These are phyloP conservation scores for Xylariales sp. DNA, from an alignment of 2,329 filamentous ascomycete genomes.

Conservation along the genomic window DNA sequence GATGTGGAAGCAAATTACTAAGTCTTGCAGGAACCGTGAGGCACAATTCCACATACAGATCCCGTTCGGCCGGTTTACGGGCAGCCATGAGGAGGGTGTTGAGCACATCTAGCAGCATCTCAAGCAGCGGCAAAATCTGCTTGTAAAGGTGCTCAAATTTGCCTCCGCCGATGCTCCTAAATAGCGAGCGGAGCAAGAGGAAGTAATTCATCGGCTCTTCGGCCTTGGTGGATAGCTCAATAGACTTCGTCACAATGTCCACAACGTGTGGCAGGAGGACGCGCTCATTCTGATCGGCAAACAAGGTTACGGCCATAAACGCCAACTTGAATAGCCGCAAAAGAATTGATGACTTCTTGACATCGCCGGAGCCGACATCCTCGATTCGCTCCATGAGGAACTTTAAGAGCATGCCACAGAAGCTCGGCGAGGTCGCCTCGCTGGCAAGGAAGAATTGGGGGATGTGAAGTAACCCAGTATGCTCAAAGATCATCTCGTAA, in stretches of 20 bases:
- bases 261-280: constrained; percentile 94
- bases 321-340: constrained; percentile 94
- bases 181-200: constrained; percentile 83
- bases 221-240: constrained; percentile 90
- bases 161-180: constrained; percentile 93
- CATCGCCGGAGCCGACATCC: constrained; percentile 87
- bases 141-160: constrained; percentile 98
- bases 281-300: constrained; percentile 90
- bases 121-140: constrained; percentile 89
- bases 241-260: constrained; percentile 95
- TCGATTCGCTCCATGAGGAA: constrained; percentile 97
- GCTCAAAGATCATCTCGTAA: constrained; percentile 97
- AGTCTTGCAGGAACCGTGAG: constrained; percentile 91
- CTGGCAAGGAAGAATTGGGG: constrained; percentile 99
- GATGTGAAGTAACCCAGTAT: constrained; percentile 88
- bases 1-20: constrained; percentile 89
- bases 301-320: constrained; percentile 98
- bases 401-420: constrained; percentile 95
- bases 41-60: constrained; percentile 95
- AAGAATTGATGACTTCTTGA: constrained; percentile 88
- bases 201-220: constrained; percentile 99
- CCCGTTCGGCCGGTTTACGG: constrained; percentile 82
- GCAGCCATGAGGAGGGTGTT: constrained; percentile 92
- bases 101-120: constrained; percentile 96
- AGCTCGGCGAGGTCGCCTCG: constrained; percentile 94